Conservation (phyloP, 495 filamentous ascomycete genomes). For the Parachaetomium inaequale region DNA sequence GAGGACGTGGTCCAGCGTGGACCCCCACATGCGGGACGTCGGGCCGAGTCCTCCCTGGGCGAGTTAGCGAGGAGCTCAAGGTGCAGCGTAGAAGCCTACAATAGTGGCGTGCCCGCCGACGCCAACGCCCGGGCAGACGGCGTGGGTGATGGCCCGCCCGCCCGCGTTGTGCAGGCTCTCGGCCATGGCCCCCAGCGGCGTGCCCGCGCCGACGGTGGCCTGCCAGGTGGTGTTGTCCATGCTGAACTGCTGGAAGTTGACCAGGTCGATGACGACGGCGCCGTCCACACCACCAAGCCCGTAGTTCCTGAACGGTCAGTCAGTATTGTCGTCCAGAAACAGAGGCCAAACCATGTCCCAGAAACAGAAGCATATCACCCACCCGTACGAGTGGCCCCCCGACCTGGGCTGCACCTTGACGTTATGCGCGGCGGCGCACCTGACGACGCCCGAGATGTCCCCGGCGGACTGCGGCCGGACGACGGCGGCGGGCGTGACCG, state of each 20-base stretch:
- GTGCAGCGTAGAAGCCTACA: slow-evolving; percentile 22
- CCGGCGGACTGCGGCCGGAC: slow-evolving; percentile 54
- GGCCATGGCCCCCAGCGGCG: slow-evolving; percentile 58
- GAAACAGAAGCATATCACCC: slow-evolving; percentile 13
- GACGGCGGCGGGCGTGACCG: slow-evolving; percentile 59
- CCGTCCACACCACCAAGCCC: slow-evolving; percentile 54
- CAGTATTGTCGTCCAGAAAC: too few species aligned
- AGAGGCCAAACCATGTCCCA: too few species aligned
- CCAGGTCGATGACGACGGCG: slow-evolving; percentile 55
- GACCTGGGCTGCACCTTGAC: slow-evolving; percentile 65
- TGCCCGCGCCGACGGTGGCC: slow-evolving; percentile 65
- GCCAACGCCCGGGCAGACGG: slow-evolving; percentile 60
- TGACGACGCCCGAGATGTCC: slow-evolving; percentile 57
- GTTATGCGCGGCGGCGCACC: slow-evolving; percentile 51
- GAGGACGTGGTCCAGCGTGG: slow-evolving; percentile 49
- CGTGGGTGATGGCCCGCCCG: slow-evolving; percentile 63
- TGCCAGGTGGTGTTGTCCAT: slow-evolving; percentile 54
- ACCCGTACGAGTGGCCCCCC: slow-evolving; percentile 71
- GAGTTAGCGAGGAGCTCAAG: not conserved
- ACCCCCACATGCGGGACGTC: slow-evolving; percentile 55
- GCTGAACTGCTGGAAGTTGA: slow-evolving; percentile 51
- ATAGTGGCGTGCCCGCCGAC: slow-evolving; percentile 69
- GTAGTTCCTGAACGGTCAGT: slow-evolving; percentile 28
- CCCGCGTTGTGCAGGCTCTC: slow-evolving; percentile 56
- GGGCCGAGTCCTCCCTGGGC: slow-evolving; percentile 51